These are phyloP conservation scores for Rhodotorula sp. DNA, from an alignment of 1,284 basidiomycete genomes.

Conservation along the genomic window DNA sequence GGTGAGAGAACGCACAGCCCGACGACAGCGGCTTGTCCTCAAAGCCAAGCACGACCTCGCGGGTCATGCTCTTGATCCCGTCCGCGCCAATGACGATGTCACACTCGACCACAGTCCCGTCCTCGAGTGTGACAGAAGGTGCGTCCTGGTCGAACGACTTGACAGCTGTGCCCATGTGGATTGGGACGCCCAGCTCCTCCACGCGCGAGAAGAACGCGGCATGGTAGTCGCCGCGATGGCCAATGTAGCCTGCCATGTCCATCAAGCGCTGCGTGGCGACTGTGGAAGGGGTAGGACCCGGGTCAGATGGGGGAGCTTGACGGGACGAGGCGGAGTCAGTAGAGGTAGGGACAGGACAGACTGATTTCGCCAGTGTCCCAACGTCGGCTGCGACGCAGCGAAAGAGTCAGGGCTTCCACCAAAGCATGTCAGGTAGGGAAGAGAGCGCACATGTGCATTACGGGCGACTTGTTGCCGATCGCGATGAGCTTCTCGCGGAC, in stretches of 20 bases:
- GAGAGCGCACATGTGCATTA: constrained; percentile 29
- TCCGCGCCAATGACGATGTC: constrained; percentile 70
- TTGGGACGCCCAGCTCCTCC: constrained; percentile 30
- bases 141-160: constrained; percentile 48
- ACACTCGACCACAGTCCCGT: constrained; percentile 57
- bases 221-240: constrained; percentile 41
- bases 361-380: constrained; percentile 28
- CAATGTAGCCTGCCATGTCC: constrained; percentile 23
- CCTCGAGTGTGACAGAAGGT: constrained; percentile 30
- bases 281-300: too few relatives aligned
- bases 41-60: constrained; percentile 47
- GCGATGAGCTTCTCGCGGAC: constrained; percentile 2
- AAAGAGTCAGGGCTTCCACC: too few relatives aligned
- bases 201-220: constrained; percentile 37
- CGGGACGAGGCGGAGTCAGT: too few relatives aligned
- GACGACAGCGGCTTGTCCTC: constrained; percentile 15
- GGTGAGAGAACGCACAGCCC: neutral
- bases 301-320: too few relatives aligned
- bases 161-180: constrained; percentile 52
- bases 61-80: constrained; percentile 55
- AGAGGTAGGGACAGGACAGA: too few relatives aligned
- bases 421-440: neutral
- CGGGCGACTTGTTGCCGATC: constrained; percentile 30
- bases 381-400: neutral
- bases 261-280: constrained; percentile 39